Evolutionary conservation across 2,329 filamentous ascomycete genomes (phyloP).

Genomic region (Epichloe aotearoae): DNA sequence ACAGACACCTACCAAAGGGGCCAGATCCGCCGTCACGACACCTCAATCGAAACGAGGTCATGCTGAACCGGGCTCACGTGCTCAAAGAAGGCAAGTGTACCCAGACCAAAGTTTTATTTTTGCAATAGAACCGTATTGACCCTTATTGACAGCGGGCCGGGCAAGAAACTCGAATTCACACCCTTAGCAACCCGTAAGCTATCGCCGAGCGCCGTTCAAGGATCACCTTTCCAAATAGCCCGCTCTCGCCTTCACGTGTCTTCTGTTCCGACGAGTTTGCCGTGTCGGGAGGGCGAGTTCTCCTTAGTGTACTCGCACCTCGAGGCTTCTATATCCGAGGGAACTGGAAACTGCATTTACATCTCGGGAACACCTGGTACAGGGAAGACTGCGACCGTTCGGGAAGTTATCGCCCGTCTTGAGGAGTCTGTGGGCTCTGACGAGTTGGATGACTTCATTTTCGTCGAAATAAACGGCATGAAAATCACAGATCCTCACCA

Average conservation of each 20-base stretch:
- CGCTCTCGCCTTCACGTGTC: slow-evolving; percentile 85
- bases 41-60: slow-evolving; percentile 19
- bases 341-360: slow-evolving; percentile 91
- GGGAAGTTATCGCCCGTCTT: slow-evolving; percentile 81
- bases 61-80: slow-evolving; percentile 19
- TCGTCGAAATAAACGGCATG: slow-evolving; percentile 99
- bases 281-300: slow-evolving; percentile 88
- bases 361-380: slow-evolving; percentile 98
- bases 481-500: slow-evolving; percentile 98
- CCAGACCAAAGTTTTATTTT: not conserved
- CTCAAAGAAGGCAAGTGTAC: slow-evolving; percentile 16
- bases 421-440: slow-evolving; percentile 80
- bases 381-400: slow-evolving; percentile 92
- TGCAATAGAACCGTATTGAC: slow-evolving; percentile 28
- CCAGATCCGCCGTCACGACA: slow-evolving; percentile 15
- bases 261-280: slow-evolving; percentile 75
- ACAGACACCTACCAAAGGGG: slow-evolving; percentile 25
- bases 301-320: slow-evolving; percentile 84
- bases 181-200: slow-evolving; percentile 81
- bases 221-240: slow-evolving; percentile 84
- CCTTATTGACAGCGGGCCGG: slow-evolving; percentile 24
- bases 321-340: slow-evolving; percentile 85
- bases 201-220: slow-evolving; percentile 58
- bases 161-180: slow-evolving; percentile 82
- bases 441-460: slow-evolving; percentile 95